phyloP scores from a whole-genome alignment of 2,329 filamentous ascomycete species.

The Geosmithia morbida region DNA sequence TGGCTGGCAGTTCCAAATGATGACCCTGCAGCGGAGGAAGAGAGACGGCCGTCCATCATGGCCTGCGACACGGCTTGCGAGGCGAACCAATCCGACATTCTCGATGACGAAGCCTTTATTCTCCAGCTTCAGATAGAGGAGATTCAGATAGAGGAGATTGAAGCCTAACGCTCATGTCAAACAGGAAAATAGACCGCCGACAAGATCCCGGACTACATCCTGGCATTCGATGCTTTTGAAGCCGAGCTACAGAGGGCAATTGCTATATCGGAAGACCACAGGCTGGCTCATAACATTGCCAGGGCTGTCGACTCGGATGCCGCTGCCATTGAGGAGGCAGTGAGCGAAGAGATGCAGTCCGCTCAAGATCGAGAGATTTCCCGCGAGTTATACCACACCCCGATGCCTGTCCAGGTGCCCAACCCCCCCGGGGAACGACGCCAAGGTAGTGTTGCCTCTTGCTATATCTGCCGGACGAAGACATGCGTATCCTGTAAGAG shows the following conservation, averaged over 20 bases:
- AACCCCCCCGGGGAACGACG: neutral
- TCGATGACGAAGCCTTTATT: constrained; percentile 2
- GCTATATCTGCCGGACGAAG: constrained; percentile 1
- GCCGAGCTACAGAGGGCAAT: constrained; percentile 2
- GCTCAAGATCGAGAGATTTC: constrained; percentile 1
- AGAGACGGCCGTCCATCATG: neutral
- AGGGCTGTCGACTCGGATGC: constrained; percentile 4
- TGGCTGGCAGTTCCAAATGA: no score
- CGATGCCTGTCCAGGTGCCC: no score
- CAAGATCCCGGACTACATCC: constrained; percentile 2
- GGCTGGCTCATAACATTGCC: constrained; percentile 4
- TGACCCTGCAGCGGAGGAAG: neutral
- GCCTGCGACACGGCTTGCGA: neutral
- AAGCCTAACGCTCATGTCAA: constrained; percentile 1
- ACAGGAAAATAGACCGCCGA: constrained; percentile 3
- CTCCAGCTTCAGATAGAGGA: constrained; percentile 4
- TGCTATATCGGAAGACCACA: constrained; percentile 1
- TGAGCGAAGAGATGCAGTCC: constrained; percentile 1
- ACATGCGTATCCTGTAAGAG: constrained; percentile 3
- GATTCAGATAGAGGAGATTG: constrained; percentile 3
- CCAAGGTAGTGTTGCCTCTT: neutral
- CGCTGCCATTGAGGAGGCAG: constrained; percentile 1
- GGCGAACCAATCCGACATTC: neutral
- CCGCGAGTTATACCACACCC: neutral
- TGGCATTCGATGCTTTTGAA: constrained; percentile 4